Evolutionary conservation across 257 asterid species (phyloP), one percentile per base, ranked within the genome.

Genomic region (Penstemon eatonii): DNA sequence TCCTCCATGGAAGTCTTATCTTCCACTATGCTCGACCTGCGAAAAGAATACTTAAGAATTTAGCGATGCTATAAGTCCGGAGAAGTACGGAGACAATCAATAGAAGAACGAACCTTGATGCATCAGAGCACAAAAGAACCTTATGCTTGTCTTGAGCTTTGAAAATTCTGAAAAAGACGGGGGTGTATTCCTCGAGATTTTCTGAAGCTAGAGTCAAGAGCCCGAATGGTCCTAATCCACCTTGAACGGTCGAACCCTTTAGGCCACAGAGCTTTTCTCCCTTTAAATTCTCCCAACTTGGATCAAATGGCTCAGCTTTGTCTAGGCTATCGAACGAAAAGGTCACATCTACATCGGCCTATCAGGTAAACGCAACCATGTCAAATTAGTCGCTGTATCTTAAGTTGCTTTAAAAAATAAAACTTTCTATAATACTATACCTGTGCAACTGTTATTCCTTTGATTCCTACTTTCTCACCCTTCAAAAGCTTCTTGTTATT

Each of bases 201-300:
- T 65, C 15, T 1, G 92, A 73, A 68, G 89, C 89, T 66, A 83
- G 69, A 1, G 87, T 86, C 5, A 75, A 41, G 18, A 84, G 80
- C 25, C 89, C 89, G 12, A 84, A 86, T 8, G 92, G 92, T 6
- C 92, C 89, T n/a, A 86, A 47, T 70, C 85, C 86, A 13, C 92
- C 89, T 60, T 59, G 42, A 6, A 80, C 81, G 0, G 73, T 74
- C 0, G 89, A 84, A 4, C 81, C 81, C 79, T 69, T 84, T 60
- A 59, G 78, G 9, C 83, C 19, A 6, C 92, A 84, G 2, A 86
- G 6, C 45, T 61, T 78, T 72, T 86, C 83, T 1, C 82, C 89
- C 52, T 84, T 81, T 47, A 73, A 75, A n/a, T 78, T 71, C 47
- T 76, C 87, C 92, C 89, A 86, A 2, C 56, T 76, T 3, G 75